Evolutionary conservation across 2,329 filamentous ascomycete genomes (phyloP).

Genomic region (Exophiala calicioides): DNA sequence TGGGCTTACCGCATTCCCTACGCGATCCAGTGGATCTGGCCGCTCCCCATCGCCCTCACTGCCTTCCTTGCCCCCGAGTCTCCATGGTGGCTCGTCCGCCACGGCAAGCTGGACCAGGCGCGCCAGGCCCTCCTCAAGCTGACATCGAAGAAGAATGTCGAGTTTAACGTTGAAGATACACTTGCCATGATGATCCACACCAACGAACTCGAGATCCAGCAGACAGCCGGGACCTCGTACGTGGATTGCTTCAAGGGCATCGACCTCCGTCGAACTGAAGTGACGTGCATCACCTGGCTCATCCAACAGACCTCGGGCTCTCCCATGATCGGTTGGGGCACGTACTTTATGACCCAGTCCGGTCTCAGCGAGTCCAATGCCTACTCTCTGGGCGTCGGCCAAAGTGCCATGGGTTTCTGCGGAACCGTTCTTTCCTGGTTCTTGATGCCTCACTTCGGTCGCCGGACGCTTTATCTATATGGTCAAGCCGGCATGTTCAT

Average conservation of each 20-base stretch:
- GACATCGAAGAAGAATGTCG: slow-evolving; percentile 39
- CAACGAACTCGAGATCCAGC: slow-evolving; percentile 33
- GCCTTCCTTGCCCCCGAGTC: slow-evolving; percentile 45
- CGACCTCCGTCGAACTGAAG: slow-evolving; percentile 45
- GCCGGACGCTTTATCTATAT: slow-evolving; percentile 33
- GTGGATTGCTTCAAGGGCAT: slow-evolving; percentile 39
- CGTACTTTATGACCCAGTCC: slow-evolving; percentile 59
- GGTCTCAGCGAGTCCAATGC: slow-evolving; percentile 39
- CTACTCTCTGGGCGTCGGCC: slow-evolving; percentile 53
- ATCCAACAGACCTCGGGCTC: slow-evolving; percentile 64
- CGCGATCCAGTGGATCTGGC: slow-evolving; percentile 38
- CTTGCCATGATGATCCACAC: slow-evolving; percentile 34
- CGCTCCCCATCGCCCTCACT: slow-evolving; percentile 28
- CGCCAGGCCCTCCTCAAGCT: slow-evolving; percentile 47
- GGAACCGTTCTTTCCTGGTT: slow-evolving; percentile 56
- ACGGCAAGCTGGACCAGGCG: slow-evolving; percentile 49
- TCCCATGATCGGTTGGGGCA: slow-evolving; percentile 65
- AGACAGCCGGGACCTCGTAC: slow-evolving; percentile 33
- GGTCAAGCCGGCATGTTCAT: slow-evolving; percentile 60
- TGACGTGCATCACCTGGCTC: slow-evolving; percentile 42
- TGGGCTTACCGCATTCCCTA: slow-evolving; percentile 44
- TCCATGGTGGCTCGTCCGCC: slow-evolving; percentile 56
- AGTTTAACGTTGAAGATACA: slow-evolving; percentile 36
- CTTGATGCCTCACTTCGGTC: slow-evolving; percentile 37
- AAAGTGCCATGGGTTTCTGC: slow-evolving; percentile 62